A percentile compares a stretch with the other conserved stretches of the same genome.
Evolutionary conservation across 208 protist species (phyloP).

Genomic region (Chromosphaera perkinsii): DNA sequence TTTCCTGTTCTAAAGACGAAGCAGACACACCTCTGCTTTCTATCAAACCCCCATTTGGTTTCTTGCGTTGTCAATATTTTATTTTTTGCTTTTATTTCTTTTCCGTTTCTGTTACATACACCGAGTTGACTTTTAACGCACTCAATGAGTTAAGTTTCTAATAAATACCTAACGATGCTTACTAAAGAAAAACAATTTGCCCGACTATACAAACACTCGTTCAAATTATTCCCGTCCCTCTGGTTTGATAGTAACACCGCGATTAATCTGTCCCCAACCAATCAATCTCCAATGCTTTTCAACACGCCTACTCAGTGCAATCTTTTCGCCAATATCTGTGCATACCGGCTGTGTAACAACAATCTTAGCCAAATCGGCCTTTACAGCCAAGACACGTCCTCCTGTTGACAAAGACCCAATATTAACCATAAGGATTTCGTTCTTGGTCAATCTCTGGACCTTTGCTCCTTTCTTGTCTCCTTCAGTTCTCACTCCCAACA

Average conservation of each 20-base stretch:
- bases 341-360: constrained; percentile 91
- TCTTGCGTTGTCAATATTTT: too few species aligned
- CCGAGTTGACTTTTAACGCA: too few species aligned
- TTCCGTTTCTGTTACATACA: too few species aligned
- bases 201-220: too few species aligned
- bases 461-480: constrained; percentile 64
- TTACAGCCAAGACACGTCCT: constrained; percentile 82
- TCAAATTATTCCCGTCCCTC: too few species aligned
- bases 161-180: too few species aligned
- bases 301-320: constrained; percentile 91
- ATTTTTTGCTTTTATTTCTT: too few species aligned
- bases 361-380: constrained; percentile 90
- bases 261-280: constrained; percentile 75
- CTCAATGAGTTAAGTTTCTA: too few species aligned
- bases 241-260: constrained; percentile 36
- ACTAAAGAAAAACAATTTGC: too few species aligned
- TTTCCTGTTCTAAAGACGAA: too few species aligned
- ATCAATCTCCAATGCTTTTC: constrained; percentile 92
- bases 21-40: too few species aligned
- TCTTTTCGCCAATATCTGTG: constrained; percentile 84
- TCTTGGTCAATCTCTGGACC: constrained; percentile 80
- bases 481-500: constrained; percentile 73
- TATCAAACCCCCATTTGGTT: too few species aligned
- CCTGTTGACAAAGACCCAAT: constrained; percentile 96
- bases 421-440: constrained; percentile 97